phyloP scores from a whole-genome alignment of 257 asterid species.

The Asclepias syriaca region DNA sequence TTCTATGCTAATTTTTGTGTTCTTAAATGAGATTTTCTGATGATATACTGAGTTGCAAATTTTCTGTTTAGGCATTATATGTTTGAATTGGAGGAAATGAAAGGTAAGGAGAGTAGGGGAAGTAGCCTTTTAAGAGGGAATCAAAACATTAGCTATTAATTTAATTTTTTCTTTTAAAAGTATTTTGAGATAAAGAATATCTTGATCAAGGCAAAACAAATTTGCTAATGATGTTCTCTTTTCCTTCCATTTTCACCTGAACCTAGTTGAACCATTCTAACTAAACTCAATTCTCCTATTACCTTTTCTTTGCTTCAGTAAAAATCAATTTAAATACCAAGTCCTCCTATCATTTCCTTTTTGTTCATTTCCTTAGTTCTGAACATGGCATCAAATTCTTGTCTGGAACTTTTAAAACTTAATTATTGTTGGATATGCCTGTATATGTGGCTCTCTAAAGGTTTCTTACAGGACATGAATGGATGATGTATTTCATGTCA shows the following conservation, averaged over 20 bases:
- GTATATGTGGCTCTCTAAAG: not conserved
- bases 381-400: not conserved
- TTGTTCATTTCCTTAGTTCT: too few species aligned
- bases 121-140: not conserved
- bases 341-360: too few species aligned
- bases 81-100: not conserved
- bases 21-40: not conserved
- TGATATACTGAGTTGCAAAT: not conserved
- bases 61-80: not conserved
- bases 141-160: too few species aligned
- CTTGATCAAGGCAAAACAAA: not conserved
- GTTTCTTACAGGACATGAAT: not conserved
- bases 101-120: not conserved
- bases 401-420: not conserved
- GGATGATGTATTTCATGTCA: not conserved
- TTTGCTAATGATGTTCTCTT: too few species aligned
- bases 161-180: too few species aligned
- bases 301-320: too few species aligned
- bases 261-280: too few species aligned
- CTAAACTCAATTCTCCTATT: too few species aligned
- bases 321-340: too few species aligned
- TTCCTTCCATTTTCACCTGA: too few species aligned
- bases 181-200: not conserved
- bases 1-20: constrained; percentile 2
- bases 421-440: not conserved